Conservation (phyloP, 352 stramenopile species). For the Plasmopara viticola region DNA sequence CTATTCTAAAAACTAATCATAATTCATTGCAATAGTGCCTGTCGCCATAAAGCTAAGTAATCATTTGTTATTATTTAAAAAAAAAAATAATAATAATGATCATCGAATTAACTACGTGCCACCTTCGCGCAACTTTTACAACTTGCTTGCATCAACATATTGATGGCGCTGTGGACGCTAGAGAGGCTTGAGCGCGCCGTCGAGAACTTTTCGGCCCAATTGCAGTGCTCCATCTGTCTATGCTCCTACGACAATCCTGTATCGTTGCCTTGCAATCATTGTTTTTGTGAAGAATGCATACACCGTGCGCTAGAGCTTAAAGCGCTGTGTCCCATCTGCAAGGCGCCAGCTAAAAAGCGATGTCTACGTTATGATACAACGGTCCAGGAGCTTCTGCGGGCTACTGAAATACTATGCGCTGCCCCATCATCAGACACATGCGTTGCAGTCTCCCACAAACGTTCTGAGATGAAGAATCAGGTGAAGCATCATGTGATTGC, state of each 20-base stretch:
- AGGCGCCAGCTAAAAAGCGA: slow-evolving; percentile 72
- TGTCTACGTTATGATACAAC: slow-evolving; percentile 69
- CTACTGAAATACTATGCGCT: slow-evolving; percentile 42
- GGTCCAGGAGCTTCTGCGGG: slow-evolving; percentile 60
- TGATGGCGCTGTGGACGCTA: slow-evolving; percentile 32
- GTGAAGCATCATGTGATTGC: not conserved
- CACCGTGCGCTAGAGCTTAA: slow-evolving; percentile 77
- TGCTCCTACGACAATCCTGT: slow-evolving; percentile 60
- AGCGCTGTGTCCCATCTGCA: slow-evolving; percentile 76
- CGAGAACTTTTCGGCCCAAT: slow-evolving; percentile 58
- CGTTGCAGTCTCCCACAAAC: not conserved
- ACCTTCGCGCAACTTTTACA: slow-evolving; percentile 10
- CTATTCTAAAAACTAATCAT: not conserved
- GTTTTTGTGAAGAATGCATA: slow-evolving; percentile 86
- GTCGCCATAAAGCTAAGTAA: no score
- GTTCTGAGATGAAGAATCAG: slow-evolving; percentile 4
- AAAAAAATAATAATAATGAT: no score
- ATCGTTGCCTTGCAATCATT: slow-evolving; percentile 83
- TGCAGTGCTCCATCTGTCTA: slow-evolving; percentile 83
- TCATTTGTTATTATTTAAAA: no score
- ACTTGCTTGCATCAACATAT: slow-evolving; percentile 4
- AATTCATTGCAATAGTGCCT: no score
- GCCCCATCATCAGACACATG: slow-evolving; percentile 6
- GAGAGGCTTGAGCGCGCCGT: slow-evolving; percentile 49
- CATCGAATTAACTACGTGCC: no score